These are phyloP conservation scores for Leccinum holopus DNA, from an alignment of 1,284 basidiomycete species.

Conservation along the genomic window DNA sequence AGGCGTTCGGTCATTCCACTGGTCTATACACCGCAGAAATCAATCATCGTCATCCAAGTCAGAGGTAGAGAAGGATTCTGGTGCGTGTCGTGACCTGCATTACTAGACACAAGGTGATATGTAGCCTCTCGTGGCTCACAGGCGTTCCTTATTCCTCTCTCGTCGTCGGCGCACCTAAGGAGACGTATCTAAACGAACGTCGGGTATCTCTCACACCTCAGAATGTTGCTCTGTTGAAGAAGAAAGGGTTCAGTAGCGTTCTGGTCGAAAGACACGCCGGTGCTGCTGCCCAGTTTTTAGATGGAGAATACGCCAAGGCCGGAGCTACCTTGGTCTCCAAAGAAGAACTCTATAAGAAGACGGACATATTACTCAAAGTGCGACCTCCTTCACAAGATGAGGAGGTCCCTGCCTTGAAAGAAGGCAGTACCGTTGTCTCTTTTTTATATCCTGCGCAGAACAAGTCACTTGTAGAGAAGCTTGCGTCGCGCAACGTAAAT, in stretches of 20 bases:
- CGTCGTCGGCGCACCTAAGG: conserved; percentile 74
- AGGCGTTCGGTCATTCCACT: conserved; percentile 35
- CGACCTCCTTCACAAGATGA: conserved; percentile 64
- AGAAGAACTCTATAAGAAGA: conserved; percentile 58
- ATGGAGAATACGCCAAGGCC: conserved; percentile 75
- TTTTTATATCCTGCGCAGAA: conserved; percentile 83
- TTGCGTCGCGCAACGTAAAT: conserved; percentile 63
- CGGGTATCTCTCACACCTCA: conserved; percentile 79
- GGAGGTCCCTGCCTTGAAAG: conserved; percentile 60
- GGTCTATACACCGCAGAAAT: conserved; percentile 27
- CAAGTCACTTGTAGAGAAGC: conserved; percentile 63
- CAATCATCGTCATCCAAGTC: conserved; percentile 10
- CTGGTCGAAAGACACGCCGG: conserved; percentile 75
- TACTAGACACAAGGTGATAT: conserved; percentile 6
- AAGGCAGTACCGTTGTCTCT: conserved; percentile 78
- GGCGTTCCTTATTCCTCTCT: conserved; percentile 71
- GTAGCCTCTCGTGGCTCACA: conserved; percentile 18
- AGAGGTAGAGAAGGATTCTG: conserved; percentile 27
- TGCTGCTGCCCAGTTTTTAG: conserved; percentile 69
- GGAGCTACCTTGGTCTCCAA: conserved; percentile 71
- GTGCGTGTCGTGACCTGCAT: conserved; percentile 16
- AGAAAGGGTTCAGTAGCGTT: conserved; percentile 76
- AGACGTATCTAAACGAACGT: conserved; percentile 72
- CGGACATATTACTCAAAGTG: conserved; percentile 83
- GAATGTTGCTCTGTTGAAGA: conserved; percentile 68